Conservation (phyloP, 2,329 filamentous ascomycete genomes). For the Claviceps sorghi region DNA sequence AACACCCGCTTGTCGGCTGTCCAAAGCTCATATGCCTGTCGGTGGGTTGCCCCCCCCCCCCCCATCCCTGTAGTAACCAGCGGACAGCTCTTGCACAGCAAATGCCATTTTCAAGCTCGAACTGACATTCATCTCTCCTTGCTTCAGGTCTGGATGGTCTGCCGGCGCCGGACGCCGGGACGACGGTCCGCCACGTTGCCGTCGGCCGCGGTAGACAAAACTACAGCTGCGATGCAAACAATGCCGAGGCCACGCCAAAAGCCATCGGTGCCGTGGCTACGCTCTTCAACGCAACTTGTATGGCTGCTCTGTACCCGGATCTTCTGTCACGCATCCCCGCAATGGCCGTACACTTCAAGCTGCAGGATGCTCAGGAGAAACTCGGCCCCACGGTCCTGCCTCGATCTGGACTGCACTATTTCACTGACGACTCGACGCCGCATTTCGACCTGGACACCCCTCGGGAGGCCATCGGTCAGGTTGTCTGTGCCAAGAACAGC, state of each 20-base stretch:
- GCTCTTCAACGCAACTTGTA: constrained; percentile 78
- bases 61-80: neutral
- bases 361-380: constrained; percentile 23
- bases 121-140: neutral
- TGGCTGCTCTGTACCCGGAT: constrained; percentile 54
- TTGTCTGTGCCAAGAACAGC: constrained; percentile 46
- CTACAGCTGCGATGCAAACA: constrained; percentile 63
- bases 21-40: constrained; percentile 34
- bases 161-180: constrained; percentile 42
- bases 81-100: neutral
- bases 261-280: constrained; percentile 62
- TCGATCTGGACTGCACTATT: constrained; percentile 69
- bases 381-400: constrained; percentile 45
- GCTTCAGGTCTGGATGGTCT: constrained; percentile 40
- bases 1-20: constrained; percentile 39
- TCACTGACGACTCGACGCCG: constrained; percentile 53
- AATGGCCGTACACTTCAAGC: constrained; percentile 53
- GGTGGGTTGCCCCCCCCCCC: constrained; percentile 17
- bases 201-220: constrained; percentile 85
- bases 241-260: constrained; percentile 45
- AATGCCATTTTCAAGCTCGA: neutral
- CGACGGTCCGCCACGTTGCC: constrained; percentile 61
- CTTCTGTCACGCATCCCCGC: constrained; percentile 50
- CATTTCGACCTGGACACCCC: constrained; percentile 64
- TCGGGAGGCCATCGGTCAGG: constrained; percentile 39